Percentiles rank a stretch among this genome's conserved stretches.
These are phyloP conservation scores for Tremellales sp. DNA, from an alignment of 1,284 basidiomycete genomes.

Conservation along the genomic window DNA sequence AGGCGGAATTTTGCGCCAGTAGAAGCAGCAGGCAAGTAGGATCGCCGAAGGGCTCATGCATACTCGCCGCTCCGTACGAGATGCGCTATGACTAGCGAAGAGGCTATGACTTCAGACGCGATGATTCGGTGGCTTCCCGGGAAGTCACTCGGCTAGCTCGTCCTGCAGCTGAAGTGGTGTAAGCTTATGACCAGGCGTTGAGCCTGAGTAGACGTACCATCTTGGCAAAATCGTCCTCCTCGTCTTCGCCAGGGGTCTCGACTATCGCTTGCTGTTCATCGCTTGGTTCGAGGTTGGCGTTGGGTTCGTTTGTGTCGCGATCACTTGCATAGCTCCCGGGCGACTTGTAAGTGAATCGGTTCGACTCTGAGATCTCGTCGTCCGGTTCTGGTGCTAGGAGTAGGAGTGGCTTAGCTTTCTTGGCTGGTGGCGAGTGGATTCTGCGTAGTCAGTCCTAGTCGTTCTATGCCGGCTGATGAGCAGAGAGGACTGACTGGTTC, in stretches of 20 bases:
- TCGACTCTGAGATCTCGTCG: constrained; percentile 14
- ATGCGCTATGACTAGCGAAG: too few relatives aligned
- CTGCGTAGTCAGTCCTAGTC: neutral
- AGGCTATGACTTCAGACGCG: too few relatives aligned
- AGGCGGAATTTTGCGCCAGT: constrained; percentile 29
- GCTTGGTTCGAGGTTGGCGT: constrained; percentile 1
- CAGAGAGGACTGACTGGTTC: constrained; percentile 6
- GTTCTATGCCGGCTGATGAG: neutral
- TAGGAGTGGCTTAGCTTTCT: constrained; percentile 20
- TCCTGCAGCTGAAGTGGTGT: too few relatives aligned
- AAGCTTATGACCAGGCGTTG: too few relatives aligned
- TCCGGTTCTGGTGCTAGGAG: constrained; percentile 10
- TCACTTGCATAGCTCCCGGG: neutral
- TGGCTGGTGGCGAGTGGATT: constrained; percentile 14
- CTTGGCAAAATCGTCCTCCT: constrained; percentile 40
- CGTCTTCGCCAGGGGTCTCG: constrained; percentile 11
- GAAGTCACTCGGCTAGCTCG: neutral
- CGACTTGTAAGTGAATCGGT: constrained; percentile 11
- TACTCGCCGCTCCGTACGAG: too few relatives aligned
- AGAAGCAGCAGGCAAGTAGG: neutral
- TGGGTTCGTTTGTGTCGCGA: constrained; percentile 1
- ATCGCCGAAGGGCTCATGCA: neutral
- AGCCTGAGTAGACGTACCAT: constrained; percentile 19
- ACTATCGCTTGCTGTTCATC: neutral
- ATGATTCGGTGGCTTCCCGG: too few relatives aligned